These are phyloP conservation scores for Plectosphaerella plurivora DNA, from an alignment of 2,329 filamentous ascomycete genomes.

Conservation along the genomic window DNA sequence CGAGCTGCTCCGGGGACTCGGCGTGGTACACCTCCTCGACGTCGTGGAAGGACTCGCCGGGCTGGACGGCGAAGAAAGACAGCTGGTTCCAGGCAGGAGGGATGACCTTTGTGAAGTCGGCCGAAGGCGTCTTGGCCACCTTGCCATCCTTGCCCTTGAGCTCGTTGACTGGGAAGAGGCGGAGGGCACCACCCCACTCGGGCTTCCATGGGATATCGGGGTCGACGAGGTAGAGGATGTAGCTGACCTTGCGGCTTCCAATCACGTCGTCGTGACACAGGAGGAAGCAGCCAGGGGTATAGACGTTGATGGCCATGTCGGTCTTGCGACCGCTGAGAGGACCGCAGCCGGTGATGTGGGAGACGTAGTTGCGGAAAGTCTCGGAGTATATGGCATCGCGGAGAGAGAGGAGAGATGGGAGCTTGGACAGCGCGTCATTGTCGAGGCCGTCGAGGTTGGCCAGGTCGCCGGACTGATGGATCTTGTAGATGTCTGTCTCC, in stretches of 20 bases:
- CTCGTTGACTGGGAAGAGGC: slow-evolving; percentile 72
- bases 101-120: slow-evolving; percentile 76
- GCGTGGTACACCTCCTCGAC: slow-evolving; percentile 94
- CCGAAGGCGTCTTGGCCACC: slow-evolving; percentile 72
- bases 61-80: slow-evolving; percentile 96
- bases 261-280: slow-evolving; percentile 99
- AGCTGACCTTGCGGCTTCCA: slow-evolving; percentile 91
- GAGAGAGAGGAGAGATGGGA: slow-evolving; percentile 87
- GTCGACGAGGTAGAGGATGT: slow-evolving; percentile 93
- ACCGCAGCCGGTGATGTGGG: slow-evolving; percentile 79
- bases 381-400: slow-evolving; percentile 92
- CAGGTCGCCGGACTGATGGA: slow-evolving; percentile 95
- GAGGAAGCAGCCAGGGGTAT: slow-evolving; percentile 92
- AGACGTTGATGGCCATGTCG: slow-evolving; percentile 99
- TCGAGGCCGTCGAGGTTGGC: slow-evolving; percentile 95
- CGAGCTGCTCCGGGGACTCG: slow-evolving; percentile 52
- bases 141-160: slow-evolving; percentile 64
- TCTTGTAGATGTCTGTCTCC: slow-evolving; percentile 99
- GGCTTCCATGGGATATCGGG: slow-evolving; percentile 87
- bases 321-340: slow-evolving; percentile 89
- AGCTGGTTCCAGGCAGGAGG: slow-evolving; percentile 97
- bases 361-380: slow-evolving; percentile 83
- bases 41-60: slow-evolving; percentile 98
- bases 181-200: slow-evolving; percentile 88
- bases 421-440: slow-evolving; percentile 74